A percentile compares a stretch with the other conserved stretches of the same genome.
These are phyloP conservation scores for Paspalum vaginatum DNA, from an alignment of 176 grass and related monocot genomes.

Conservation along the genomic window DNA sequence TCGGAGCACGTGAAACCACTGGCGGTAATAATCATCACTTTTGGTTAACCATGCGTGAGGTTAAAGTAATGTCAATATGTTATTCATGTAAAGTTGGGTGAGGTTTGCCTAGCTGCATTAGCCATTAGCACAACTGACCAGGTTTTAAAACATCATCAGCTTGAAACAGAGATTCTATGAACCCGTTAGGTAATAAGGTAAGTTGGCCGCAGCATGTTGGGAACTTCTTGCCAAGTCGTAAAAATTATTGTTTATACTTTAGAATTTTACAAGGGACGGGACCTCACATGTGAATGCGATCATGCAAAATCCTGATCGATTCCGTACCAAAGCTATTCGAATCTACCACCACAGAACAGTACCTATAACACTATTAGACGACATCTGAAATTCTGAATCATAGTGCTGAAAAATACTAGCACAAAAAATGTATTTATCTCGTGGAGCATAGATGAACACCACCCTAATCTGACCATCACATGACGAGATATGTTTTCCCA, in stretches of 20 bases:
- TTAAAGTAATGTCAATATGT: background rate
- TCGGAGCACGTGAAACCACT: background rate
- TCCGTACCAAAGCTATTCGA: background rate
- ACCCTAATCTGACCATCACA: no score
- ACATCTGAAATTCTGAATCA: no score
- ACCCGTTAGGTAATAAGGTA: background rate
- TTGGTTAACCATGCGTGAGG: background rate
- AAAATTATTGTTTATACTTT: background rate
- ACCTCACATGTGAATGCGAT: background rate
- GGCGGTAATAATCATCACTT: background rate
- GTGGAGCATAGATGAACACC: no score
- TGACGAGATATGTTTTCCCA: background rate
- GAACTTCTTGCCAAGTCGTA: background rate
- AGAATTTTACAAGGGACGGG: background rate
- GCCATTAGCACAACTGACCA: no score
- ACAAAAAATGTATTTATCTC: no score
- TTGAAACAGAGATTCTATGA: constrained; percentile 7
- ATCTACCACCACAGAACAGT: no score
- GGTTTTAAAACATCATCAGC: background rate
- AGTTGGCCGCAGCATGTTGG: background rate
- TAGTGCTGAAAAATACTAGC: no score
- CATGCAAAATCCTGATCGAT: background rate
- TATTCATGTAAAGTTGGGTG: background rate
- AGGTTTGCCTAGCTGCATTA: background rate
- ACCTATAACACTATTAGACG: no score